Percentiles rank a stretch among this genome's conserved stretches.
Conservation (phyloP, 1,284 basidiomycete species). For the Ceratobasidium sp. region DNA sequence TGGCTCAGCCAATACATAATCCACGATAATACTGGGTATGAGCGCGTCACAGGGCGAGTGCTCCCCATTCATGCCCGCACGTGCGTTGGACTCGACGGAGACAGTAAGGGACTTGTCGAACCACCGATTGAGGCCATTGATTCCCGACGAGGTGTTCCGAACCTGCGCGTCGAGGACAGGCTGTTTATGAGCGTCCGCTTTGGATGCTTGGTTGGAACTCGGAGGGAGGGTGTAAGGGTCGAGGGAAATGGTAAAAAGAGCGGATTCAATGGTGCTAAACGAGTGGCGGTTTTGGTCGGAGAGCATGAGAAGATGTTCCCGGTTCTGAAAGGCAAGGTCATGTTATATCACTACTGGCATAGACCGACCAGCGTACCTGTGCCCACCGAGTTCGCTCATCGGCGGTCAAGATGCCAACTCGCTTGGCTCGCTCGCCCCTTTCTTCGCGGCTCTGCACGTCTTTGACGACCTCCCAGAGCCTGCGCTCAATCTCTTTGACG, state of each 20-base stretch:
- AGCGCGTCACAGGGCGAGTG: constrained; percentile 93
- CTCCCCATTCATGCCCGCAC: constrained; percentile 89
- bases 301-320: constrained; percentile 71
- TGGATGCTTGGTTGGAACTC: constrained; percentile 46
- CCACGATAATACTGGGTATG: constrained; percentile 84
- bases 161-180: constrained; percentile 77
- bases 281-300: constrained; percentile 68
- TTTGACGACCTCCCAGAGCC: constrained; percentile 68
- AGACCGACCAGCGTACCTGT: constrained; percentile 58
- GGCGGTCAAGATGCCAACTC: constrained; percentile 77
- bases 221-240: constrained; percentile 57
- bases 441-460: constrained; percentile 68
- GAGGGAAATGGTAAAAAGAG: constrained; percentile 74
- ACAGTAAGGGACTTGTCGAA: constrained; percentile 90
- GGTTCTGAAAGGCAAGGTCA: constrained; percentile 61
- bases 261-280: constrained; percentile 70
- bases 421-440: constrained; percentile 62
- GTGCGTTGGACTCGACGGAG: constrained; percentile 83
- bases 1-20: constrained; percentile 76
- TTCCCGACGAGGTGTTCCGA: constrained; percentile 70
- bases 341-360: not conserved
- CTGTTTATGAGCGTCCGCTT: constrained; percentile 66
- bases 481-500: constrained; percentile 67
- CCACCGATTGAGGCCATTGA: constrained; percentile 83
- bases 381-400: constrained; percentile 88